Evolutionary conservation across 805 yeast species (phyloP).

Genomic region (Ogataea sp.): DNA sequence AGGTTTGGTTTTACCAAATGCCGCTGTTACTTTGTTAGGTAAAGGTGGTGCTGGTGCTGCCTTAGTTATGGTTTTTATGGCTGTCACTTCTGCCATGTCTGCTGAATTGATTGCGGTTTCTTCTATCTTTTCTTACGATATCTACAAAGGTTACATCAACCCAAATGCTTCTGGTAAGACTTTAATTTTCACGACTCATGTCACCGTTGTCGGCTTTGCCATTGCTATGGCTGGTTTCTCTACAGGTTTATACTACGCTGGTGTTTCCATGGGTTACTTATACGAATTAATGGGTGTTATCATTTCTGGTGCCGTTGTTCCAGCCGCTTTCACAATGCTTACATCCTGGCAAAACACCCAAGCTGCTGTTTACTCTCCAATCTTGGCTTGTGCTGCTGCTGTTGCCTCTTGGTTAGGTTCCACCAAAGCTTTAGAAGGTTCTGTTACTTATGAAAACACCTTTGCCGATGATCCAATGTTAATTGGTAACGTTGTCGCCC

Average conservation of each 20-base stretch:
- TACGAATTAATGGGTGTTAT: slow-evolving; percentile 87
- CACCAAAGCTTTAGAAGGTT: slow-evolving; percentile 35
- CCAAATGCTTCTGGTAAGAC: slow-evolving; percentile 72
- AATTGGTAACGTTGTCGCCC: slow-evolving; percentile 79
- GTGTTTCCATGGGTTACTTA: slow-evolving; percentile 78
- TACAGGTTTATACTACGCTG: slow-evolving; percentile 74
- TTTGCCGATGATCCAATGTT: slow-evolving; percentile 86
- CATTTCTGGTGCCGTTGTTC: slow-evolving; percentile 79
- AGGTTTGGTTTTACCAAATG: slow-evolving; percentile 72
- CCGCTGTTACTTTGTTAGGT: slow-evolving; percentile 81
- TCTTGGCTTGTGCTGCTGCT: slow-evolving; percentile 67
- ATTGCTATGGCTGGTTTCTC: slow-evolving; percentile 75
- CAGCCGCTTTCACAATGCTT: slow-evolving; percentile 57
- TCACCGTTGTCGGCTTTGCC: slow-evolving; percentile 49
- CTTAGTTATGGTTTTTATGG: slow-evolving; percentile 76
- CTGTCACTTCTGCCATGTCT: slow-evolving; percentile 87
- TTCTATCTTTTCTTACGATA: slow-evolving; percentile 77
- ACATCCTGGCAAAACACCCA: slow-evolving; percentile 56
- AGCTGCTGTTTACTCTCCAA: slow-evolving; percentile 73
- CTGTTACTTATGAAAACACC: slow-evolving; percentile 43
- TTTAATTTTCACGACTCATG: slow-evolving; percentile 62
- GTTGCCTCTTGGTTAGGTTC: slow-evolving; percentile 59
- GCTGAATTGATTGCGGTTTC: slow-evolving; percentile 88
- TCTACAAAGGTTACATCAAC: slow-evolving; percentile 72
- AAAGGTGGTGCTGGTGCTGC: slow-evolving; percentile 84